phyloP scores from a whole-genome alignment of 805 yeast genomes.

The Saturnispora dispora region DNA sequence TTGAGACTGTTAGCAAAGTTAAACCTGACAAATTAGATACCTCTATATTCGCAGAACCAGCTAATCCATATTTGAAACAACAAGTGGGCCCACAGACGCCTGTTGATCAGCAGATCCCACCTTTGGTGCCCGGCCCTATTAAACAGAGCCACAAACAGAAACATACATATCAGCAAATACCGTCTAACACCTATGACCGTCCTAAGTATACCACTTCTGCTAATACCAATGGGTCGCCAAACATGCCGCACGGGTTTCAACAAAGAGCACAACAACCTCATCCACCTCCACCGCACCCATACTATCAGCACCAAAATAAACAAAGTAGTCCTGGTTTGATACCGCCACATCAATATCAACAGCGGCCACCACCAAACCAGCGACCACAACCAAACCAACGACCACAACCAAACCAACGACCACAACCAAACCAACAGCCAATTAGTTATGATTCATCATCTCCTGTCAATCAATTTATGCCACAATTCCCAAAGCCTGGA shows the following conservation, averaged over 20 bases:
- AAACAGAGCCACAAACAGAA: constrained; percentile 1
- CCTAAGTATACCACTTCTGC: background rate
- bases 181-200: background rate
- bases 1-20: background rate
- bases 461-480: constrained; percentile 9
- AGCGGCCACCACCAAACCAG: constrained; percentile 9
- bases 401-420: constrained; percentile 9
- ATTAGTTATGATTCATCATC: constrained; percentile 9
- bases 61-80: constrained; percentile 10
- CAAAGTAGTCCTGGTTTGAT: constrained; percentile 10
- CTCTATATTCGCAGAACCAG: constrained; percentile 10
- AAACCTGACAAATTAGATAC: background rate
- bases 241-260: background rate
- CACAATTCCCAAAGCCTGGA: constrained; percentile 5
- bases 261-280: constrained; percentile 5
- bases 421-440: constrained; percentile 10
- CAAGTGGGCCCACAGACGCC: constrained; percentile 10
- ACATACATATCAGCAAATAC: background rate
- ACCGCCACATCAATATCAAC: constrained; percentile 14
- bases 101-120: constrained; percentile 11
- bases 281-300: constrained; percentile 7
- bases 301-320: constrained; percentile 9
- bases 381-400: constrained; percentile 9
- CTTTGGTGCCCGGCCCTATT: constrained; percentile 1
- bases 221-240: background rate